Evolutionary conservation across 1,284 basidiomycete species (phyloP), one percentile per base, ranked within the genome.

Genomic region (Rhodotorula glutinis): DNA sequence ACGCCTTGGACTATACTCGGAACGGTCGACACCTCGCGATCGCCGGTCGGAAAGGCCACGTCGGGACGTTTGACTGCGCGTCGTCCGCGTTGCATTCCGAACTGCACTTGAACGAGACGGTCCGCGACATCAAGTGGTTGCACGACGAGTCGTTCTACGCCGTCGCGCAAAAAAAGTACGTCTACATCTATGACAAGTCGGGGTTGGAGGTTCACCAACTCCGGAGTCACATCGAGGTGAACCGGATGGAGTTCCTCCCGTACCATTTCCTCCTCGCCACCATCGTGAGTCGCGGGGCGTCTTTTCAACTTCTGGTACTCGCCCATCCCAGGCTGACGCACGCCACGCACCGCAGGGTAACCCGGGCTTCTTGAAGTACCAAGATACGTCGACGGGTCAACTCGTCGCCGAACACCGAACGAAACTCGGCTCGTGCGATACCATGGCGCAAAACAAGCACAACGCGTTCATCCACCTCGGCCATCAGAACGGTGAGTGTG

Each of bases 31-130:
- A 93, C 79, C 78, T 95, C 60, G 92, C 90, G 0, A 86, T 96
- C 71, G 89, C 85, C 1, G 92, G 92, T 8, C 83, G 84, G 25
- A 85, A 83, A 63, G 94, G 95, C 0, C 92, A 97, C 79, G 85
- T 94, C n/a, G 91, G 92, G 2, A 91, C 92, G 0, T 95, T 97
- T 75, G 93, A 98, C 78, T 95, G 92, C 91, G 88, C 92, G 78
- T 87, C 89, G 0, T 92, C 92, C 0, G 87, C 86, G 52, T 80
- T 98, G 43, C 88, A 92, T 75, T 85, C 89, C 7, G 95, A 98
- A 77, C 82, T 97, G 43, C 92, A 96, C 73, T 82, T 98, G 9
- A 85, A 86, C 66, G 95, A 98, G 80, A 92, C 91, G 83, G 89
- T 84, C 74, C 75, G 92, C 71, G 94, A 97, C 78, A 89, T 98